Evolutionary conservation across 805 yeast genomes (phyloP).

Genomic region (Saturnispora halmiae): DNA sequence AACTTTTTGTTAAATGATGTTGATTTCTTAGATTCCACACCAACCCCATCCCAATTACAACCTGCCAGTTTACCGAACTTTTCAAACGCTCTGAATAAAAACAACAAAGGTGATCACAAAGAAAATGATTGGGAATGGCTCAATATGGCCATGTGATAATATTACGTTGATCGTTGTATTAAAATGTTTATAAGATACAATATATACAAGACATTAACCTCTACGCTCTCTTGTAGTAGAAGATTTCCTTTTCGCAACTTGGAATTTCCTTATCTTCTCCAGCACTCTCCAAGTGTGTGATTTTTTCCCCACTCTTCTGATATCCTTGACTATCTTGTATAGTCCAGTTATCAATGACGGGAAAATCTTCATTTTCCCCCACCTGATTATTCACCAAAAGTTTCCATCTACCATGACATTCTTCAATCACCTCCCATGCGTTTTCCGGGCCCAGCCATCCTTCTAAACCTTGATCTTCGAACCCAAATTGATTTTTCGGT

Average conservation of each 20-base stretch:
- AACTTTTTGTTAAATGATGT: constrained; percentile 4
- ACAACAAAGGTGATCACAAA: not conserved
- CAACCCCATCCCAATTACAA: not conserved
- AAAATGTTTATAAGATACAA: not conserved
- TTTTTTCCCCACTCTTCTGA: too few relatives aligned
- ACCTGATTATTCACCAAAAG: constrained; percentile 39
- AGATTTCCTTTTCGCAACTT: constrained; percentile 15
- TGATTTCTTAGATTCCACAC: constrained; percentile 5
- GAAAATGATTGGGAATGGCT: constrained; percentile 10
- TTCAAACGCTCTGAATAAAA: not conserved
- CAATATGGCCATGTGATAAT: constrained; percentile 5
- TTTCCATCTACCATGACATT: constrained; percentile 65
- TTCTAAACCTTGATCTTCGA: constrained; percentile 40
- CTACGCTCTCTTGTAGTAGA: constrained; percentile 7
- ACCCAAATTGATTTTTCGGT: constrained; percentile 66
- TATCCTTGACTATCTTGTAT: constrained; percentile 22
- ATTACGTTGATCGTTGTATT: constrained; percentile 6
- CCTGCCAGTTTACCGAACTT: constrained; percentile 2
- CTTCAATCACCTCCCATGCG: constrained; percentile 52
- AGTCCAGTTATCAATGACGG: constrained; percentile 34
- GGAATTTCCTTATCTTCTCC: constrained; percentile 13
- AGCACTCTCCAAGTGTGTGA: too few relatives aligned
- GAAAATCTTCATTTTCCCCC: constrained; percentile 23
- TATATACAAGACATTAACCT: not conserved
- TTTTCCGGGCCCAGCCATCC: constrained; percentile 35